A percentile compares a stretch with the other conserved stretches of the same genome.
Conservation (phyloP, 257 asterid genomes). For the Solanum sparsipilum region DNA sequence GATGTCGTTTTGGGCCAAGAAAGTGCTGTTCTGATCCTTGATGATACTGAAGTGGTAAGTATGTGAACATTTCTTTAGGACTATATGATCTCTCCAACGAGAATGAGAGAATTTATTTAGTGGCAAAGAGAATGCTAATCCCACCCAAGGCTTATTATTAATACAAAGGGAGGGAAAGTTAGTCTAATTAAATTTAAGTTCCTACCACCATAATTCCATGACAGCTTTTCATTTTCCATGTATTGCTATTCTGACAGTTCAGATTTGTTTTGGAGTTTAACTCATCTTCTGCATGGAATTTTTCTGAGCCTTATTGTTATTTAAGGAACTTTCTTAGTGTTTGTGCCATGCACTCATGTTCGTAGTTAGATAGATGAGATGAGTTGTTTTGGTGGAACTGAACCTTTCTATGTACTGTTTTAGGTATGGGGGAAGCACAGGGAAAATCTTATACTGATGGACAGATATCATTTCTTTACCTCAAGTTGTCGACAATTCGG, state of each 20-base stretch:
- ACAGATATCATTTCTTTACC: constrained; percentile 76
- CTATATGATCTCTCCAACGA: neutral
- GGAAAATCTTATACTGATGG: constrained; percentile 83
- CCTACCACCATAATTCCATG: neutral
- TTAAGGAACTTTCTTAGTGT: neutral
- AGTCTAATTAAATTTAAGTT: neutral
- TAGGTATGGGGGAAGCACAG: constrained; percentile 84
- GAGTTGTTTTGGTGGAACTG: neutral
- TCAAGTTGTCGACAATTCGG: constrained; percentile 86
- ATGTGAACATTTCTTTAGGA: neutral
- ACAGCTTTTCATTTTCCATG: neutral
- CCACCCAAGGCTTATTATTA: neutral
- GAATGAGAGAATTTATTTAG: neutral
- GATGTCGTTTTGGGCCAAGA: constrained; percentile 90
- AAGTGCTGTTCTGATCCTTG: constrained; percentile 83
- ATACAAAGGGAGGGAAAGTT: neutral
- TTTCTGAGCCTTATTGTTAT: neutral
- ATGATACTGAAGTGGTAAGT: constrained; percentile 83
- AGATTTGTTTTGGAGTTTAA: neutral
- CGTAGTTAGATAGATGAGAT: neutral
- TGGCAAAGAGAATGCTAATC: neutral
- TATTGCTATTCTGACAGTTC: neutral
- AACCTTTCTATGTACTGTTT: neutral
- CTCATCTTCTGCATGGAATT: neutral
- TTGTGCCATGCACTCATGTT: neutral